Conservation (phyloP, 192 early-diverging fungal genomes). For the Entrophospora sp. region DNA sequence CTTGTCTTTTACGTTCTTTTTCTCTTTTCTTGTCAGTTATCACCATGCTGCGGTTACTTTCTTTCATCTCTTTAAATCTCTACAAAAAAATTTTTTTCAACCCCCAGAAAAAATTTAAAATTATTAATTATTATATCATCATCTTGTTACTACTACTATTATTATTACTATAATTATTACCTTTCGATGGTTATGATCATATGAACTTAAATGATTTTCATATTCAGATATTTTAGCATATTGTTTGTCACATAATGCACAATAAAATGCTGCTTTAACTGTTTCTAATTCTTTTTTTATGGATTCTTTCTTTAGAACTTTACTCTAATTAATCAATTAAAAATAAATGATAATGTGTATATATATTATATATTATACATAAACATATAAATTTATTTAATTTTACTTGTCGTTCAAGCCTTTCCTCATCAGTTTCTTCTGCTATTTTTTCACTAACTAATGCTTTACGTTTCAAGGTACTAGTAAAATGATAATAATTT, state of each 20-base stretch:
- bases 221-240: conserved; percentile 68
- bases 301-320: conserved; percentile 32
- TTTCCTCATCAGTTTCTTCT: conserved; percentile 55
- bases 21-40: conserved; percentile 40
- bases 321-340: no score
- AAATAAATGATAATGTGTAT: no score
- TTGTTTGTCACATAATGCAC: conserved; percentile 68
- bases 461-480: conserved; percentile 48
- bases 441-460: conserved; percentile 54
- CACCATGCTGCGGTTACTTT: conserved; percentile 33
- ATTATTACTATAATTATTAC: conserved; percentile 22
- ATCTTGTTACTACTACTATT: neutral
- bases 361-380: no score
- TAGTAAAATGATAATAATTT: conserved; percentile 38
- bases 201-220: conserved; percentile 63
- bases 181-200: conserved; percentile 74
- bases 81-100: no score
- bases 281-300: conserved; percentile 45
- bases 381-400: no score
- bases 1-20: conserved; percentile 56
- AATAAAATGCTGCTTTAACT: conserved; percentile 68
- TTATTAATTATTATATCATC: neutral
- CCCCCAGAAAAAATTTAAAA: no score
- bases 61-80: conserved; percentile 72
- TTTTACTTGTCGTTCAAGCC: conserved; percentile 41